Evolutionary conservation across 2,329 filamentous ascomycete genomes (phyloP), one percentile per base, ranked within the genome.

Genomic region (Fusarium miscanthi): DNA sequence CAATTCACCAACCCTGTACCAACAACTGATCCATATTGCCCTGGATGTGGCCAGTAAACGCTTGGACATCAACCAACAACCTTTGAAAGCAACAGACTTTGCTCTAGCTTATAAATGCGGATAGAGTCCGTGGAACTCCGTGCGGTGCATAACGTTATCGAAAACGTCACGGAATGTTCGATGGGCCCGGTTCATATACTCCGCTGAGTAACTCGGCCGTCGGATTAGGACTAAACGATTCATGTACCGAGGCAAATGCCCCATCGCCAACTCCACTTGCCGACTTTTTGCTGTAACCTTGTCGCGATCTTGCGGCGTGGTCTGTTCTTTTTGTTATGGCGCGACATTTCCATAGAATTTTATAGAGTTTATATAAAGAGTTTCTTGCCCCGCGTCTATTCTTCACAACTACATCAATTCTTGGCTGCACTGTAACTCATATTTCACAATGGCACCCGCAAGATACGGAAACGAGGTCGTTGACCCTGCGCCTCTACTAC

Each of bases 381-480:
- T 40, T 11, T 1, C 5, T 8, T 25, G 6, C 21, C 10, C 40
- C 51, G 17, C 13, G 27, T 30, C 21, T 19, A 30, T 30, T 30
- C 30, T 30, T 25, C 23, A 25, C 23, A 25, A 5, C 23, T 25
- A 25, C 23, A 25, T 25, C 23, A 25, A 25, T 25, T 25, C 23
- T 25, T 25, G 23, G 23, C 23, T 4, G 23, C 23, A 25, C 23
- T 25, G 23, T 25, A 25, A 25, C 23, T 25, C 23, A 25, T 58
- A 64, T 25, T 11, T 6, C 23, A 42, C 13, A 27, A 72, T 72
- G 69, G 59, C 59, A 3, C 54, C 65, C 8, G 6, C 59, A 40
- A 60, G 69, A 73, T 52, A 66, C 6, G 69, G 69, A 14, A 53
- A 43, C 11, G 69, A 64, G 37, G 64, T 54, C 16, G 65, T 70